A percentile compares a stretch with the other conserved stretches of the same genome.
phyloP scores from a whole-genome alignment of 192 early-diverging fungal species.

The Dimargaris cristalligena region DNA sequence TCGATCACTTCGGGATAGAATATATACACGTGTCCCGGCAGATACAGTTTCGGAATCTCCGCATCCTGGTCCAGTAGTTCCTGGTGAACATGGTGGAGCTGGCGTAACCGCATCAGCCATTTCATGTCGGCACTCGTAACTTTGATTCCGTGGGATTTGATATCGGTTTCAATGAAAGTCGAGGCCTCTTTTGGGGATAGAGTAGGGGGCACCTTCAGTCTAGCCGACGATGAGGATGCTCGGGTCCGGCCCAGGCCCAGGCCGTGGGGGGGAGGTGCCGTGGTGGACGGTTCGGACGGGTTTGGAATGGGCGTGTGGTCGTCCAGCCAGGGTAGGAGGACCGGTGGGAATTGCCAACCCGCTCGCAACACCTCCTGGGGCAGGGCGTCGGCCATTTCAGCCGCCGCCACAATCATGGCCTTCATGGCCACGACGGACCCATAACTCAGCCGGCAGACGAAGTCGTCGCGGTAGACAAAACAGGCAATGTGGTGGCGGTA shows the following conservation, averaged over 20 bases:
- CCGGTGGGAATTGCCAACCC: slow-evolving; percentile 4
- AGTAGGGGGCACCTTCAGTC: too few species aligned
- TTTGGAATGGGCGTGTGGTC: too few species aligned
- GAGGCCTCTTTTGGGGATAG: not conserved
- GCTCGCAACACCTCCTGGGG: slow-evolving; percentile 20
- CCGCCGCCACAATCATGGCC: slow-evolving; percentile 37
- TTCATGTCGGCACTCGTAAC: slow-evolving; percentile 20
- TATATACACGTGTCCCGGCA: slow-evolving; percentile 22
- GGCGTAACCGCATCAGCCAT: slow-evolving; percentile 20
- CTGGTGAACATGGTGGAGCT: slow-evolving; percentile 20
- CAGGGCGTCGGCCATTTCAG: slow-evolving; percentile 29
- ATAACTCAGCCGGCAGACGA: slow-evolving; percentile 45
- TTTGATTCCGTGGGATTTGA: slow-evolving; percentile 24
- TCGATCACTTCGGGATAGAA: not conserved
- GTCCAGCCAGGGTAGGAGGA: slow-evolving; percentile 1
- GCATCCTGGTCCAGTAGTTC: slow-evolving; percentile 9
- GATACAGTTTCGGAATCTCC: slow-evolving; percentile 24
- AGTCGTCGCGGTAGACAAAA: slow-evolving; percentile 42
- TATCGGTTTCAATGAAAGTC: not conserved
- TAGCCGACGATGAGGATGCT: not conserved
- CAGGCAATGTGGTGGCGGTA: slow-evolving; percentile 38
- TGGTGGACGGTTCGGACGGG: too few species aligned
- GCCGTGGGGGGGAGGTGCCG: not conserved
- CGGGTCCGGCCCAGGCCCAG: too few species aligned
- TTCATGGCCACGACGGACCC: slow-evolving; percentile 43